A percentile compares a stretch with the other conserved stretches of the same genome.
These are phyloP conservation scores for Leccinum truebloodii DNA, from an alignment of 768 basidiomycete species.

Conservation along the genomic window DNA sequence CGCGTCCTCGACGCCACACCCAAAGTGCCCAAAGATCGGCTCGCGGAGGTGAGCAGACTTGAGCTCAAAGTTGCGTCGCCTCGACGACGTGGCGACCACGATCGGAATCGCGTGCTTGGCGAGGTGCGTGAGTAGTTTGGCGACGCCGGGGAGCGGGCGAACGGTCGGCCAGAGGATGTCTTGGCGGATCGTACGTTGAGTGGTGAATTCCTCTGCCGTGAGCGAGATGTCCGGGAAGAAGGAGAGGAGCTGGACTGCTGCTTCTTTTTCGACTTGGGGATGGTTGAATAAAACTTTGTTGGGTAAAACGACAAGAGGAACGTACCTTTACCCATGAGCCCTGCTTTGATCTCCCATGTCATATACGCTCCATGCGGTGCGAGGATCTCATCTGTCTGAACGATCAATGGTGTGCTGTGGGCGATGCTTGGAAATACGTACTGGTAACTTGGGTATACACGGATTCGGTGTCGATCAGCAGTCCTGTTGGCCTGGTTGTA, in stretches of 20 bases:
- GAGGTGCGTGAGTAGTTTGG: constrained; percentile 70
- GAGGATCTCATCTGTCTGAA: constrained; percentile 63
- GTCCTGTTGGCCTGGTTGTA: constrained; percentile 41
- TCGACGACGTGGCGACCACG: constrained; percentile 78
- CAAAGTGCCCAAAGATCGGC: constrained; percentile 49
- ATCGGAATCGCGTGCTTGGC: constrained; percentile 69
- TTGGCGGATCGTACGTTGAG: constrained; percentile 55
- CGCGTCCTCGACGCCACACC: constrained; percentile 19
- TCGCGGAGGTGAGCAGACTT: constrained; percentile 65
- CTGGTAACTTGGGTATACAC: constrained; percentile 81
- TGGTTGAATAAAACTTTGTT: not conserved
- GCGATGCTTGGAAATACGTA: constrained; percentile 35
- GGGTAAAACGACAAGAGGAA: not conserved
- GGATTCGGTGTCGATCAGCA: constrained; percentile 75
- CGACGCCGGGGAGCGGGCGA: constrained; percentile 70
- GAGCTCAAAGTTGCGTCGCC: constrained; percentile 59
- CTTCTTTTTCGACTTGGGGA: constrained; percentile 60
- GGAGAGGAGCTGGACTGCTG: constrained; percentile 68
- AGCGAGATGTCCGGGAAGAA: constrained; percentile 76
- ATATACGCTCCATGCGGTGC: constrained; percentile 70
- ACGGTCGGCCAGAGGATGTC: constrained; percentile 70
- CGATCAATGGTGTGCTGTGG: not conserved
- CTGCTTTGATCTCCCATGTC: constrained; percentile 90
- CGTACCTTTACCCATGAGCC: constrained; percentile 83
- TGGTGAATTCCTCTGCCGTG: constrained; percentile 58